Evolutionary conservation across 2,329 filamentous ascomycete species (phyloP).

Genomic region (Aspergillus novoparasiticus): DNA sequence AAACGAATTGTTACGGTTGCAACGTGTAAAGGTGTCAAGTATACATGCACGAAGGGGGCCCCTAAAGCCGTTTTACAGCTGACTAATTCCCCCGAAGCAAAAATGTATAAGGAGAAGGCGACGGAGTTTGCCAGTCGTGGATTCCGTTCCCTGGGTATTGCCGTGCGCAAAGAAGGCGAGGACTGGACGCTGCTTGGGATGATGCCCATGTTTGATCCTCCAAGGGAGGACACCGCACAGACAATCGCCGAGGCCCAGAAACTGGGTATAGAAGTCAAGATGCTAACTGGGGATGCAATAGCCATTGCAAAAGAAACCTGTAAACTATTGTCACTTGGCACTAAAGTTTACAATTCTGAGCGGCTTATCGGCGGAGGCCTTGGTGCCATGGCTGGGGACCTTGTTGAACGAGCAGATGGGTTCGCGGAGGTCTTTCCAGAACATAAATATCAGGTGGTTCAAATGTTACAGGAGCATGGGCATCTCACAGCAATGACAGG

Average conservation of each 20-base stretch:
- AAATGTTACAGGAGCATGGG: conserved; percentile 73
- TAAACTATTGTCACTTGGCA: conserved; percentile 77
- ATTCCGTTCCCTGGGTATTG: conserved; percentile 78
- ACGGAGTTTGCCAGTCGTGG: conserved; percentile 75
- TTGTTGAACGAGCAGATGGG: conserved; percentile 73
- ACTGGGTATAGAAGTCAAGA: conserved; percentile 76
- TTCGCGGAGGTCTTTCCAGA: conserved; percentile 76
- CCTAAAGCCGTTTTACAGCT: conserved; percentile 74
- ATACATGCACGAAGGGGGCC: conserved; percentile 75
- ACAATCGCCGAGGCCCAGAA: conserved; percentile 75
- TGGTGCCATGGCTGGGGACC: conserved; percentile 72
- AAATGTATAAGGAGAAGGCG: conserved; percentile 70
- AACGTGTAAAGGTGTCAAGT: conserved; percentile 68
- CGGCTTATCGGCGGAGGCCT: conserved; percentile 76
- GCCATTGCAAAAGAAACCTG: conserved; percentile 81
- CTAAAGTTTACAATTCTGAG: conserved; percentile 79
- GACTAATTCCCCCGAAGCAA: conserved; percentile 65
- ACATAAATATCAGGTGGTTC: conserved; percentile 75
- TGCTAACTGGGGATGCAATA: conserved; percentile 79
- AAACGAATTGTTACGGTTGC: conserved; percentile 75
- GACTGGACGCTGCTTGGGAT: conserved; percentile 74
- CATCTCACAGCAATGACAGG: conserved; percentile 75
- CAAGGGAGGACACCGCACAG: conserved; percentile 76
- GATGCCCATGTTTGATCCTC: conserved; percentile 79
- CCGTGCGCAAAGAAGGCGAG: conserved; percentile 74